Percentiles rank a stretch among this genome's conserved stretches.
Conservation (phyloP, 2,329 filamentous ascomycete genomes). For the Sporothrix protearum region DNA sequence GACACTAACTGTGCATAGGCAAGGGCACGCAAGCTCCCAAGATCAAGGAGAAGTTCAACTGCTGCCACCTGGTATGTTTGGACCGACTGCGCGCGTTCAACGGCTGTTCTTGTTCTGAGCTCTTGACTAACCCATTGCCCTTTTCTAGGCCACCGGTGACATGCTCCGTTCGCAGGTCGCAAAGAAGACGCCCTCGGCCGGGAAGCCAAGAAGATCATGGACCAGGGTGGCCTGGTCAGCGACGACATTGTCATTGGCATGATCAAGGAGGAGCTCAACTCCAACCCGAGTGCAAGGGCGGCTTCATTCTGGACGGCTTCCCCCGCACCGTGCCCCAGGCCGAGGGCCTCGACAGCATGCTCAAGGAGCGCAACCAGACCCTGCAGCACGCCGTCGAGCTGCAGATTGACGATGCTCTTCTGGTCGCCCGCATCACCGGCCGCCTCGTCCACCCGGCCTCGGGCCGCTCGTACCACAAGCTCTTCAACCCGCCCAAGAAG, state of each 20-base stretch:
- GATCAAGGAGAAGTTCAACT: conserved; percentile 96
- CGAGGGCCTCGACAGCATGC: conserved; percentile 91
- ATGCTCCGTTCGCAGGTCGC: conserved; percentile 98
- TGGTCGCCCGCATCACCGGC: conserved; percentile 94
- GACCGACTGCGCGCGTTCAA: conserved; percentile 20
- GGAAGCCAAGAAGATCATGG: conserved; percentile 99
- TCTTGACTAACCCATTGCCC: not conserved
- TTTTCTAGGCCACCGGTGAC: conserved; percentile 81
- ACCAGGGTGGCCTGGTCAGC: conserved; percentile 92
- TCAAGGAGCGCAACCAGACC: conserved; percentile 69
- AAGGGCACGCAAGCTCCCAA: conserved; percentile 98
- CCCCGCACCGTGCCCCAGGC: conserved; percentile 94
- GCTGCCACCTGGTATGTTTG: conserved; percentile 88
- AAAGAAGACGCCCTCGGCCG: conserved; percentile 93
- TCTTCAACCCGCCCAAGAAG: conserved; percentile 96
- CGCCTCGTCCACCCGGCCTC: conserved; percentile 94
- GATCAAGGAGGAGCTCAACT: conserved; percentile 96
- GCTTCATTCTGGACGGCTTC: conserved; percentile 99
- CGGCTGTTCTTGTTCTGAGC: conserved; percentile 3
- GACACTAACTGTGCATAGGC: conserved; percentile 52
- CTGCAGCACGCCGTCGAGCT: conserved; percentile 96
- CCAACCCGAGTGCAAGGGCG: conserved; percentile 94
- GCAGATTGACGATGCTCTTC: conserved; percentile 89
- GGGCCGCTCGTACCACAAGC: conserved; percentile 94
- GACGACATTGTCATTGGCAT: conserved; percentile 99